phyloP scores from a whole-genome alignment of 139 green algal species.

The Penium margaritaceum region DNA sequence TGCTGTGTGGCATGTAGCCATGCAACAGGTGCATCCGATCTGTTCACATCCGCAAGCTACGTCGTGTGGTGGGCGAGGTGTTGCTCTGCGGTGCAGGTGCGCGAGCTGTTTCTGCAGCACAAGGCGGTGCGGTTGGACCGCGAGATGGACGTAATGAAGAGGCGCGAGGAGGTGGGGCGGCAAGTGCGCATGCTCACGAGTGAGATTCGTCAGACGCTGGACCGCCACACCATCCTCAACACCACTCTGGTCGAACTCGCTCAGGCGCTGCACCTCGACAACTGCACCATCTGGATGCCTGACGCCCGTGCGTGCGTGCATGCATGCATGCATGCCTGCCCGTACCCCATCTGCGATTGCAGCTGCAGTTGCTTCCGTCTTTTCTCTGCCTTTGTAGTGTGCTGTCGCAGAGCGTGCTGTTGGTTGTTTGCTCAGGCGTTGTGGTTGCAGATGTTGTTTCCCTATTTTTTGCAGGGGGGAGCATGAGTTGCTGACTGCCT shows the following conservation, averaged over 20 bases:
- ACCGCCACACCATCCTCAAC: constrained; percentile 33
- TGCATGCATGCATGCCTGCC: not conserved
- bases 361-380: not conserved
- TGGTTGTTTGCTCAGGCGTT: not conserved
- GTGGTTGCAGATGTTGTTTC: not conserved
- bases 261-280: constrained; percentile 20
- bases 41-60: too few relatives aligned
- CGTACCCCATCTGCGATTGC: not conserved
- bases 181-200: constrained; percentile 40
- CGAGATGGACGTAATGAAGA: constrained; percentile 18
- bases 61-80: too few relatives aligned
- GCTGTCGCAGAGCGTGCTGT: too few relatives aligned
- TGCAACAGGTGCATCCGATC: too few relatives aligned
- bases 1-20: too few relatives aligned
- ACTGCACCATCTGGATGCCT: constrained; percentile 41
- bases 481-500: too few relatives aligned
- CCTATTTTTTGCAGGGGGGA: too few relatives aligned
- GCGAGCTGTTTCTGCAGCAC: constrained; percentile 37
- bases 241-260: constrained; percentile 29
- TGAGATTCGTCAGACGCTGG: constrained; percentile 28
- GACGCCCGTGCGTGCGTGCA: not conserved
- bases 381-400: too few relatives aligned
- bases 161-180: constrained; percentile 6
- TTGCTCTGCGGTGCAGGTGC: too few relatives aligned
- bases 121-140: constrained; percentile 32